phyloP scores from a whole-genome alignment of 768 basidiomycete species.

The Boletus patriciae region DNA sequence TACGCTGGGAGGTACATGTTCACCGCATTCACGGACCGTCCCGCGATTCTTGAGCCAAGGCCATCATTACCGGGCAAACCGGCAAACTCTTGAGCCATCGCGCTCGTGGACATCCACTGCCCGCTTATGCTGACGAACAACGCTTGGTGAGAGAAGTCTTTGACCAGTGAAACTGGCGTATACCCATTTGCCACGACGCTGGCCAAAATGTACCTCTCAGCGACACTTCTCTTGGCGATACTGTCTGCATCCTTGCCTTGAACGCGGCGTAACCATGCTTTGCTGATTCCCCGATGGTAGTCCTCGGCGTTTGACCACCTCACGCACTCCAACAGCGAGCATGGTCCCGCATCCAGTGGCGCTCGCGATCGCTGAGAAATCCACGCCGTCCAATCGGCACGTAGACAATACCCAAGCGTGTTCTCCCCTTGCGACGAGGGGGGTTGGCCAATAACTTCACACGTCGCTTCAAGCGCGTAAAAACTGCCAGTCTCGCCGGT shows the following conservation, averaged over 20 bases:
- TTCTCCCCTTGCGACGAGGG: constrained; percentile 6
- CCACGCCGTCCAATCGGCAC: constrained; percentile 69
- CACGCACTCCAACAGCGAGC: constrained; percentile 36
- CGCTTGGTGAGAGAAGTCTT: constrained; percentile 3
- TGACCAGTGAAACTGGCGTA: neutral
- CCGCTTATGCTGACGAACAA: constrained; percentile 58
- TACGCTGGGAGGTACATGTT: constrained; percentile 69
- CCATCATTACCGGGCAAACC: constrained; percentile 38
- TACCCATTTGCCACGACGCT: constrained; percentile 75
- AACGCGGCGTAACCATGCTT: constrained; percentile 55
- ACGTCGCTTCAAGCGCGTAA: constrained; percentile 68
- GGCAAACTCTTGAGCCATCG: constrained; percentile 72
- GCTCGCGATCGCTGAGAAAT: constrained; percentile 34
- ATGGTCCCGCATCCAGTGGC: neutral
- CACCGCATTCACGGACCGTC: constrained; percentile 42
- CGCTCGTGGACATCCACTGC: constrained; percentile 59
- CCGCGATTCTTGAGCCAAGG: constrained; percentile 16
- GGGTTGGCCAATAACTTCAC: constrained; percentile 63
- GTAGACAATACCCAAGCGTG: constrained; percentile 28
- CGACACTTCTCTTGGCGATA: constrained; percentile 45
- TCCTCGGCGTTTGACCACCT: constrained; percentile 74
- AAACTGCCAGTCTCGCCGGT: constrained; percentile 34
- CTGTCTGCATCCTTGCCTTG: constrained; percentile 44
- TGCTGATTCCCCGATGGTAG: constrained; percentile 66
- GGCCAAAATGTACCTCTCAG: constrained; percentile 64